These are phyloP conservation scores for Lathyrus tuberosus DNA, from an alignment of 306 rosid genomes.

Conservation along the genomic window DNA sequence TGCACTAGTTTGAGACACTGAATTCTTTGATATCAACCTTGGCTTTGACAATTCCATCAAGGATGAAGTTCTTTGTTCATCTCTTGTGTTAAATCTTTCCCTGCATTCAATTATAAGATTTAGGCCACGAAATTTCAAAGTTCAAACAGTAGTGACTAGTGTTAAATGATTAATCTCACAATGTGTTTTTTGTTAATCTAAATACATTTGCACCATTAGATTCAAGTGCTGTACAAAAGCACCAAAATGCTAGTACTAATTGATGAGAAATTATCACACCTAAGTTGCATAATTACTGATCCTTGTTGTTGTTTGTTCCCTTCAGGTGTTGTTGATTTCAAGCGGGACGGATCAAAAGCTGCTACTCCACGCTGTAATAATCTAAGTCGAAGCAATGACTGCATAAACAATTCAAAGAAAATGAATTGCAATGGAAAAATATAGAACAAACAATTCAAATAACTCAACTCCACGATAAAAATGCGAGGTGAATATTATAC, in stretches of 20 bases:
- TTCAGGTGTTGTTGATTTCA: constrained; percentile 30
- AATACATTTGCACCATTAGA: background rate
- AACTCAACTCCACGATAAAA: too few species aligned
- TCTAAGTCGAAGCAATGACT: constrained; percentile 75
- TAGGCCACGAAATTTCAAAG: background rate
- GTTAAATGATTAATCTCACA: constrained; percentile 1
- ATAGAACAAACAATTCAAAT: too few species aligned
- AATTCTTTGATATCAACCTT: background rate
- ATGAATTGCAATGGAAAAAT: constrained; percentile 1
- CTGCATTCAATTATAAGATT: constrained; percentile 48
- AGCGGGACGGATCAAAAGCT: constrained; percentile 41
- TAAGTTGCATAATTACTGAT: constrained; percentile 57
- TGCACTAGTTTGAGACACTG: constrained; percentile 6
- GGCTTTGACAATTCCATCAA: constrained; percentile 20
- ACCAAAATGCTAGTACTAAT: background rate
- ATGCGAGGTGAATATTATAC: too few species aligned
- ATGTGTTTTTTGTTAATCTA: background rate
- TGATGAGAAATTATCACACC: constrained; percentile 44
- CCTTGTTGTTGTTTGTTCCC: constrained; percentile 47
- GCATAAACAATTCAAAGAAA: constrained; percentile 27
- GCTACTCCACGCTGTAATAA: constrained; percentile 58
- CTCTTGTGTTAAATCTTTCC: constrained; percentile 54
- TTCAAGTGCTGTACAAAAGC: background rate
- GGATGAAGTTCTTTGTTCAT: constrained; percentile 30
- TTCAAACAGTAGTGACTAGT: background rate